Base-by-base conservation (phyloP, 768 basidiomycete species). In the Saitozyma sp. region DNA sequence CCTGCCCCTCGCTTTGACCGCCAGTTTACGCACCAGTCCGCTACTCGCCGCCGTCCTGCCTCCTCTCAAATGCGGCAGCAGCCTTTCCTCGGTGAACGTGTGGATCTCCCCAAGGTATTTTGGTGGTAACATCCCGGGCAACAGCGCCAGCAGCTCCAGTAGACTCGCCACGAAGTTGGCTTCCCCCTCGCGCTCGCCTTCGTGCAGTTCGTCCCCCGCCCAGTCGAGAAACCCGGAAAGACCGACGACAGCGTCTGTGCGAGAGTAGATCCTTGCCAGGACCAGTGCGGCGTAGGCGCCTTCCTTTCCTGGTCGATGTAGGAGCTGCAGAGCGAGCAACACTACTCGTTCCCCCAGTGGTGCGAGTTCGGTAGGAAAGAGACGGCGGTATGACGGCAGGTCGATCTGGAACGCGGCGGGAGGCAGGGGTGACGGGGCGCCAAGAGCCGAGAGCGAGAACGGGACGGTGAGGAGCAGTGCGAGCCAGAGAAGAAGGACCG, bases 401-500 rank as follows among this genome's bases (percentile, higher is more conserved):
- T 72, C 73, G 17, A 74, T 60, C 10, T 54, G 54, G n/a, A 81
- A 75, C 3, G 82, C 83, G 9, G 68, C 72, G 19, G 58, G 39
- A 60, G 89, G 87, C 71, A 56, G 51, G n/a, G 63, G 29, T 0
- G 55, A 45, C 0, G 67, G 54, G 11, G 59, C 58, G 2, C 92
- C 91, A 58, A 96, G 91, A 69, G 91, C 89, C 39, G 86, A 84
- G 45, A 99, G 82, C 74, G 91, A 88, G 78, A 99, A 99, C 0
- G 96, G 96, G 16, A 97, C 88, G 82, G 90, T 91, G 81, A 90
- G 89, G 53, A 96, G 88, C 20, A 99, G 85, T 19, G 91, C 89
- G n/a, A 98, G 83, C 95, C 95, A 98, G 10, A 96, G 82, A 9
- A 99, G 83, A 29, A 91, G 82, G 39, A 89, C 83, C 73, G 94